Percentiles rank a stretch among this genome's conserved stretches.
Evolutionary conservation across 2,329 filamentous ascomycete genomes (phyloP).

Genomic region (Aspergillus sp.): DNA sequence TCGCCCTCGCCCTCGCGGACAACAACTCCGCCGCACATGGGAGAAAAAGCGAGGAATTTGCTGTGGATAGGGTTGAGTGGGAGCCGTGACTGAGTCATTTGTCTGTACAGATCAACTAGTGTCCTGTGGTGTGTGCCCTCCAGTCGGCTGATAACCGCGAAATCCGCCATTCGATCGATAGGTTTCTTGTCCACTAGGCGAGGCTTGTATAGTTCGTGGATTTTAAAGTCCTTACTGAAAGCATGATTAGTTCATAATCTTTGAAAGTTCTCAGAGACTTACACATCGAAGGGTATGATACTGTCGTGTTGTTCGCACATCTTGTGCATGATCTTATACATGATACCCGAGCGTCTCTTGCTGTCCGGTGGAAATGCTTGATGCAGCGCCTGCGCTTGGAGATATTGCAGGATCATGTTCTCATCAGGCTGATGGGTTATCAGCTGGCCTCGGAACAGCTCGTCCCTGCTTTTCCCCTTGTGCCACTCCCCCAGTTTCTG

Average conservation of each 20-base stretch:
- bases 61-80: not conserved
- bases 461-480: not conserved
- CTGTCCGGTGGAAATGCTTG: not conserved
- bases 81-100: not conserved
- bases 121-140: not conserved
- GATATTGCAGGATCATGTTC: not conserved
- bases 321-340: not conserved
- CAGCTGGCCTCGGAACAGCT: not conserved
- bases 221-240: not conserved
- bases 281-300: not conserved
- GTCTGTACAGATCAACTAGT: not conserved
- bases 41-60: not conserved
- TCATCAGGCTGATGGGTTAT: not conserved
- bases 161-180: not conserved
- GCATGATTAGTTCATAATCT: not conserved
- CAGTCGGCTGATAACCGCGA: not conserved
- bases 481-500: not conserved
- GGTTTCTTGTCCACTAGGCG: not conserved
- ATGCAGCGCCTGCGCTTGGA: not conserved
- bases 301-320: not conserved
- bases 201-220: not conserved
- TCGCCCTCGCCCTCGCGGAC: not conserved
- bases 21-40: not conserved
- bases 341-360: not conserved
- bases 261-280: not conserved